Base-by-base conservation (phyloP, 2,329 filamentous ascomycete genomes). In the Orbilia brochopaga region DNA sequence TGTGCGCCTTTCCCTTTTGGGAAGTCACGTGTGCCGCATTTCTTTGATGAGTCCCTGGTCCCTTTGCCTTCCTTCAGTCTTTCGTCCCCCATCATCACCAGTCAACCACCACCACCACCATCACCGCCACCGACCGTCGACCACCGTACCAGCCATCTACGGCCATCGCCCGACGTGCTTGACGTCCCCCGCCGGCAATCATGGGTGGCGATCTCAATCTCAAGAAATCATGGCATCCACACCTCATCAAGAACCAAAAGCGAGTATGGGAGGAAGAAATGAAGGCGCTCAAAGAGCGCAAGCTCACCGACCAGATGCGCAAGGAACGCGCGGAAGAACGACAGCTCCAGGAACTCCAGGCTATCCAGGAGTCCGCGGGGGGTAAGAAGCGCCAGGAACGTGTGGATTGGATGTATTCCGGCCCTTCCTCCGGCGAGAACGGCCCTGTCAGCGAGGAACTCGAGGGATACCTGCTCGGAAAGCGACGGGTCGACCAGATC, bases 381-480 rank as follows among this genome's bases (percentile, higher is more conserved):
- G 92, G 92, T 63, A 87, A 85, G 76, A 92, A 91, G 78, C 85
- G 89, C 59, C 82, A 89, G 30, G 88, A 93, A 76, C 87, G 92
- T 37, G 93, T 99, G 24, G 94, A 97, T 77, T 99, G 94, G 91
- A 97, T 99, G 91, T 99, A 99, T 80, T 87, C 89, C 76, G 93
- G 93, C 0, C 92, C 94, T 6, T 89, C 88, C 55, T 85, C 83
- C 64, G 90, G 91, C 37, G 88, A 90, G 77, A 83, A 83, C n/a
- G 89, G 89, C 30, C 90, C 86, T 42, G 86, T 85, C 2, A 87
- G 81, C 0, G 93, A 97, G 79, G 94, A 97, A 80, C 92, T 91
- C 81, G 94, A 99, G 78, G 91, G 90, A 2, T 99, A 96, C 79
- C 81, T 99, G 0, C 83, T 99, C 13, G 94, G 94, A 58, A 97